Base-by-base conservation (phyloP, 345 rosid genomes). In the Lenwebbia sp. region DNA sequence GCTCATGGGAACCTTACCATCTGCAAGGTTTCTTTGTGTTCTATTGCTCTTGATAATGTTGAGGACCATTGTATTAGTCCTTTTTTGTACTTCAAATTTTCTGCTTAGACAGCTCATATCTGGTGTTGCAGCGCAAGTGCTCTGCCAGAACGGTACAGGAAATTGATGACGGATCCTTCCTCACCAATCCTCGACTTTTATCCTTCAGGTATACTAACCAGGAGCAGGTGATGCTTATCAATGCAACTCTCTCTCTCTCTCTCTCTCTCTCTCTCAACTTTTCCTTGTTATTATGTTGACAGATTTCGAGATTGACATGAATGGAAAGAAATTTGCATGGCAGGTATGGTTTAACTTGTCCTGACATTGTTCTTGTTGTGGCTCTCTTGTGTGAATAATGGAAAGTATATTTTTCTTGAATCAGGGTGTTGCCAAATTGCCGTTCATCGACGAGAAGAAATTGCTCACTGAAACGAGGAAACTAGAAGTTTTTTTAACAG, bases 281-380 rank as follows among this genome's bases (percentile, higher is more conserved):
- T 17, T 50, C 49, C 84, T 57, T 7, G 56, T 87, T 55, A 84
- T 84, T 88, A 23, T 89, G 15, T 88, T 83, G 74, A 84, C 97
- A 96, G 99, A 95, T 92, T 96, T 98, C 91, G 97, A 95, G 89
- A 88, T 95, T 84, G 99, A 98, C 93, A 95, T 98, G 99, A 96
- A 96, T 88, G 99, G 99, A 55, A 98, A 98, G 90, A 98, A 98
- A 85, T 96, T 94, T 54, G 92, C 99, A 30, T 98, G 99, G 99
- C 99, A 98, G 99, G 99, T 96, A 86, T 55, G 33, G 85, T 86
- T 52, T 87, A 87, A 70, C 47, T 70, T 70, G 81, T 70, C 47
- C 81, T 21, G 26, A 70, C 47, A 70, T 70, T 37, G 47, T 70
- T 70, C 44, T 70, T 70, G 47, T 21, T 19, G 26, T 70, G 81